Evolutionary conservation across 2,329 filamentous ascomycete genomes (phyloP).

Genomic region (Exophiala spinifera): DNA sequence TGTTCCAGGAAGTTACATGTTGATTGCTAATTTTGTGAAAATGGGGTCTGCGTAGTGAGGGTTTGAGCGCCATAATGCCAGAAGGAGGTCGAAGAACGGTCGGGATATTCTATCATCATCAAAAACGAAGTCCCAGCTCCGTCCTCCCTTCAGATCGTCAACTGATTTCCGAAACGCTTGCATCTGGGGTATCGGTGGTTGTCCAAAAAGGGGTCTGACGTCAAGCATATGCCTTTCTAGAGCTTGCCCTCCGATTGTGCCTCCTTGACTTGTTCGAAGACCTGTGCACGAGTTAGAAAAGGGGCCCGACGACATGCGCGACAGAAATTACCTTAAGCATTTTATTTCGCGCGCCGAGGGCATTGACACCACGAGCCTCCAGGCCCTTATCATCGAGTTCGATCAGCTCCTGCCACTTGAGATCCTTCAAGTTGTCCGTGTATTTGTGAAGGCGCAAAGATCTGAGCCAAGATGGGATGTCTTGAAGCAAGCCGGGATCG

Average conservation of each 20-base stretch:
- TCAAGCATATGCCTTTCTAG: conserved; percentile 6
- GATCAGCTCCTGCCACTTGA: conserved; percentile 92
- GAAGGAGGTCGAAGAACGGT: conserved; percentile 3
- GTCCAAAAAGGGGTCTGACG: background rate
- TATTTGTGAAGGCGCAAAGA: conserved; percentile 97
- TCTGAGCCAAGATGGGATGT: conserved; percentile 93
- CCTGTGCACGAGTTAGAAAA: conserved; percentile 47
- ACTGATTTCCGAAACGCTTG: background rate
- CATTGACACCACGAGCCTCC: conserved; percentile 90
- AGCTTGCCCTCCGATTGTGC: conserved; percentile 70
- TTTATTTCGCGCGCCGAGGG: conserved; percentile 89
- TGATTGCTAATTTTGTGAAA: background rate
- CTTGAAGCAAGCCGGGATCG: conserved; percentile 81
- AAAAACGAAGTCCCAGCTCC: conserved; percentile 7
- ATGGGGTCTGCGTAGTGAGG: background rate
- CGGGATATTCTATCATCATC: background rate
- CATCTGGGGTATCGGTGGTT: background rate
- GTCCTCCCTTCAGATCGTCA: background rate
- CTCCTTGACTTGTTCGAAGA: conserved; percentile 93
- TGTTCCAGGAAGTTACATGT: background rate
- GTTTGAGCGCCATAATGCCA: conserved; percentile 11
- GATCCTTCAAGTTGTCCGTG: conserved; percentile 94
- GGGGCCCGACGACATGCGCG: background rate
- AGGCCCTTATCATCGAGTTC: conserved; percentile 90
- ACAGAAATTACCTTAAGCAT: conserved; percentile 78